Base-by-base conservation (phyloP, 2,329 filamentous ascomycete species). In the Apiospora rasikravindrae region DNA sequence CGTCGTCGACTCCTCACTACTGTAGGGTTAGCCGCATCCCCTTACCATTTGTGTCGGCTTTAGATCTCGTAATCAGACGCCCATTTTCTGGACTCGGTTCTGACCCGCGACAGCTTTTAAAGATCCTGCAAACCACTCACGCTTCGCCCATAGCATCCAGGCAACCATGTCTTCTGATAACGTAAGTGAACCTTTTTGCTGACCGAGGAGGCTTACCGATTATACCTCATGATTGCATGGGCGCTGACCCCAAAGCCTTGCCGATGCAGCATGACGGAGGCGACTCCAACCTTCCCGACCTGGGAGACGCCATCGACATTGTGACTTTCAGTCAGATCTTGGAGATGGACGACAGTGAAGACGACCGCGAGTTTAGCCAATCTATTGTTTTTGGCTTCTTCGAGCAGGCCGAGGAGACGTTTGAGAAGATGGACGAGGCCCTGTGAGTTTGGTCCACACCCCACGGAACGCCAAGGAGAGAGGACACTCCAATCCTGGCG, bases 271-370 rank as follows among this genome's bases (percentile, higher is more conserved):
- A 86, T 77, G 83, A 87, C 74, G 84, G 83, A 70, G 84, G 82
- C 70, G 83, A 86, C 75, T 84, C 84, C 71, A 86, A 83, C 73
- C 82, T 90, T 78, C 86, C 87, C 73, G 89, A 93, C 73, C 89
- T 94, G 76, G 91, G 90, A 73, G 93, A 96, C 76, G 88, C 88
- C 80, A 91, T 99, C 83, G 96, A 98, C 82, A 84, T 87, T 73
- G 81, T 83, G 71, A 97, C 95, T 71, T 99, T 99, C 79, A 91
- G 92, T 78, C 96, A 98, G 86, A 98, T 99, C 81, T 90, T 98
- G 74, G 96, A 98, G 83, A 98, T 99, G 96, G 96, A 99, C 82
- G 96, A 98, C 75, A 93, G 94, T 75, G 92, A 94, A 76, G 90
- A 91, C 14, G 93, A 96, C 75, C 89, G 91, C 77, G 94, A 98